Base-by-base conservation (phyloP, 345 rosid genomes). In the Firmiana major region DNA sequence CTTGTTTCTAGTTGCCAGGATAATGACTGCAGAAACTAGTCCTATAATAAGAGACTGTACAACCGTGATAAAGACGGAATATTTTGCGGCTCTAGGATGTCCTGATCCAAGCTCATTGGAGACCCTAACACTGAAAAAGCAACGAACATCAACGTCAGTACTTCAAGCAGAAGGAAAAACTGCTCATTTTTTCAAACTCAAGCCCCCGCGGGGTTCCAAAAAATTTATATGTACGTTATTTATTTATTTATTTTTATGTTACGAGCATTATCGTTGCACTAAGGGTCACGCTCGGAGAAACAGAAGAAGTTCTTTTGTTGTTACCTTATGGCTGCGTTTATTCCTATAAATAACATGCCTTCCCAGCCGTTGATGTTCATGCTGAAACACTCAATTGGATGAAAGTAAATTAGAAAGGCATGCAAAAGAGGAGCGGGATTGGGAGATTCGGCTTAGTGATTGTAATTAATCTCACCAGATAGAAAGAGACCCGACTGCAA, bases 291-390 rank as follows among this genome's bases (percentile, higher is more conserved):
- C n/a, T n/a, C n/a, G n/a, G n/a, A n/a, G n/a, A n/a, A n/a, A n/a
- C 40, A 38, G 17, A 48, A 13, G 17, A 48, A 48, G 13, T 12
- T 48, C 2, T 22, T 3, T 75, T n/a, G n/a, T 59, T 49, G 16
- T 31, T 76, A 95, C 98, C 97, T 92, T 80, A 93, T 85, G 42
- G 97, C 99, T 36, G 97, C 98, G 82, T 96, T 93, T 84, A 96
- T 84, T 77, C 98, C 97, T 10, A 96, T 88, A 64, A 93, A 96
- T 78, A 92, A 9, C 99, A 93, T 92, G 77, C 97, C 99, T 84
- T 96, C 98, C 97, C 98, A 96, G 22, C 99, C 98, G 66, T 96
- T 93, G 74, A 96, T 88, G 87, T 96, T 96, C 98, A 96, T 96
- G 87, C 99, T 96, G 83, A 57, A 66, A 82, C 40, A 81, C 10